These are phyloP conservation scores for Pilatotrama ljubarskyi DNA, from an alignment of 768 basidiomycete genomes.

Conservation along the genomic window DNA sequence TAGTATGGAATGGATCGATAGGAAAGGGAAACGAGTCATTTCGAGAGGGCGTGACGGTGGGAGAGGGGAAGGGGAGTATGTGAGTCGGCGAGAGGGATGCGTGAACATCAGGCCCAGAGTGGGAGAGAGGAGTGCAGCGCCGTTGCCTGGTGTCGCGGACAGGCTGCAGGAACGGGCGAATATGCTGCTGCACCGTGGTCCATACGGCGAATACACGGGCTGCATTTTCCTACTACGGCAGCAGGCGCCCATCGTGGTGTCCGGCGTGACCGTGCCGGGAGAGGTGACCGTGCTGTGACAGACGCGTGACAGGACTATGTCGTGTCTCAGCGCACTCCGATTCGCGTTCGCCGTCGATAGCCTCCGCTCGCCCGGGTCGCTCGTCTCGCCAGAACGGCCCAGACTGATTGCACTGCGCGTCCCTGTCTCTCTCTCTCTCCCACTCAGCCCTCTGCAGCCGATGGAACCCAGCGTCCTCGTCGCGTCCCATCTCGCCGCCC, in stretches of 20 bases:
- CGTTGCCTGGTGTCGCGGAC: neutral
- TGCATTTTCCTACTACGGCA: too few species aligned
- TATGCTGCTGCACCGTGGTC: too few species aligned
- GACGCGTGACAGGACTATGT: too few species aligned
- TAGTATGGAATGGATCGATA: neutral
- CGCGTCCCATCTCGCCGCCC: slow-evolving; percentile 50
- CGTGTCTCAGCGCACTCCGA: too few species aligned
- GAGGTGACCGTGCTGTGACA: too few species aligned
- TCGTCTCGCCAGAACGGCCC: neutral
- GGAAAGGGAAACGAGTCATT: neutral
- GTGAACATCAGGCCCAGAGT: neutral
- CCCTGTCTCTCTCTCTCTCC: neutral
- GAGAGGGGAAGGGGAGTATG: neutral
- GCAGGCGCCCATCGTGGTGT: too few species aligned
- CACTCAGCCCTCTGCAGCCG: neutral
- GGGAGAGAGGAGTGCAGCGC: neutral
- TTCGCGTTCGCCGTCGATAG: too few species aligned
- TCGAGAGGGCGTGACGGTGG: neutral
- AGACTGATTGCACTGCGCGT: neutral
- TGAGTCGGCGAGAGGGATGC: neutral
- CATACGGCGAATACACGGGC: too few species aligned
- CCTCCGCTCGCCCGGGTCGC: slow-evolving; percentile 6
- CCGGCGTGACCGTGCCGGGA: too few species aligned
- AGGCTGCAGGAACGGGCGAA: neutral
- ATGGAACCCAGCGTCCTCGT: slow-evolving; percentile 31